phyloP scores from a whole-genome alignment of 148 eudicot genomes.

The Silene conica region DNA sequence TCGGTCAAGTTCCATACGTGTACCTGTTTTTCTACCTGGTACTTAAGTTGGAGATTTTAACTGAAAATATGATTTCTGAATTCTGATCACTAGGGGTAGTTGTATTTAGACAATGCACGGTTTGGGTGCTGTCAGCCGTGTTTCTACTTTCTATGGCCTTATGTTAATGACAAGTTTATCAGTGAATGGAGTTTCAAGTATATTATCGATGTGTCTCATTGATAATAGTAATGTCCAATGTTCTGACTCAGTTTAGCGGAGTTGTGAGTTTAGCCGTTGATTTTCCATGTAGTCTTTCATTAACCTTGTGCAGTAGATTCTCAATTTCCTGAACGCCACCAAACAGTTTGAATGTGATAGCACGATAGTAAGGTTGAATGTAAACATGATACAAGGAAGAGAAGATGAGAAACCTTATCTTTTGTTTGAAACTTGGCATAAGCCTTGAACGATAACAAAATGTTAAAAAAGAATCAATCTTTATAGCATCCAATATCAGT shows the following conservation, averaged over 20 bases:
- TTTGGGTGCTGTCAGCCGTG: not conserved
- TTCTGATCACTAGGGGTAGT: not conserved
- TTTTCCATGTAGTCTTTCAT: too few relatives aligned
- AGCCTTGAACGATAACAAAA: too few relatives aligned
- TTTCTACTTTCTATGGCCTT: constrained; percentile 4
- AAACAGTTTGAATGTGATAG: too few relatives aligned
- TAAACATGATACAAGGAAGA: too few relatives aligned
- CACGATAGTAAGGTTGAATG: too few relatives aligned
- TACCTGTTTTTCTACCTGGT: not conserved
- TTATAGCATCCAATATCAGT: not conserved
- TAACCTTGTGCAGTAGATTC: too few relatives aligned
- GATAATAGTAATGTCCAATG: too few relatives aligned
- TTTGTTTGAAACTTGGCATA: too few relatives aligned
- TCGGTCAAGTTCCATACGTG: not conserved
- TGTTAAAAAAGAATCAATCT: not conserved
- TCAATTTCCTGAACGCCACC: too few relatives aligned
- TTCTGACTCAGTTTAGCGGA: too few relatives aligned
- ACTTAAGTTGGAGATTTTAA: not conserved
- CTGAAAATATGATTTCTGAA: not conserved
- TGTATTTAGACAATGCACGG: not conserved
- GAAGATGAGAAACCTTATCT: too few relatives aligned
- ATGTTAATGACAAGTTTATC: not conserved
- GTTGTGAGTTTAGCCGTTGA: too few relatives aligned
- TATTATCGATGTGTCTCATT: not conserved
- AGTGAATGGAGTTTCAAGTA: not conserved